These are phyloP conservation scores for Elasticomyces elasticus DNA, from an alignment of 495 filamentous ascomycete genomes.

Conservation along the genomic window DNA sequence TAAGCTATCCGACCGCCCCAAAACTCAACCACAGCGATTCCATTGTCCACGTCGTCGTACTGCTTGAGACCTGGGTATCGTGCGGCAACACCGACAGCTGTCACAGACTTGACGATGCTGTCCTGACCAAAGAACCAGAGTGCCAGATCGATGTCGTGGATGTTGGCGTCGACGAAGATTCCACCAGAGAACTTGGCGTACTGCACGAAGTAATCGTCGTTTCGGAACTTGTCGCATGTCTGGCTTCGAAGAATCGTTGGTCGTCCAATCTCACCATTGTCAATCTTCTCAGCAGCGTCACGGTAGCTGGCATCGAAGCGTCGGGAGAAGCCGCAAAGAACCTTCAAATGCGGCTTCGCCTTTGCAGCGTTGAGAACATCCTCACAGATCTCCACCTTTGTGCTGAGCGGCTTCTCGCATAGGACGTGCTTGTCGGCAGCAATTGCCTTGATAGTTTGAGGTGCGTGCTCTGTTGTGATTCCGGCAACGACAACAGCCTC, in stretches of 20 bases:
- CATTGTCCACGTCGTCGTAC: conserved; percentile 53
- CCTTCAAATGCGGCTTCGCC: conserved; percentile 31
- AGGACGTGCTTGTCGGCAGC: conserved; percentile 32
- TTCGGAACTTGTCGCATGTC: conserved; percentile 36
- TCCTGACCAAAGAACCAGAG: conserved; percentile 37
- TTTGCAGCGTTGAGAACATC: conserved; percentile 31
- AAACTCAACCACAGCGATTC: conserved; percentile 55
- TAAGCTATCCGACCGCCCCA: conserved; percentile 51
- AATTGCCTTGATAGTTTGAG: conserved; percentile 34
- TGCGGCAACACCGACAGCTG: conserved; percentile 47
- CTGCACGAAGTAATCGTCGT: conserved; percentile 38
- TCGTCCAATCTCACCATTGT: conserved; percentile 30
- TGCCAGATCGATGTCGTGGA: conserved; percentile 42
- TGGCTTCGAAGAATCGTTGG: conserved; percentile 39
- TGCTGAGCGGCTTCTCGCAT: conserved; percentile 39
- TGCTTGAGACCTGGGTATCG: conserved; percentile 50
- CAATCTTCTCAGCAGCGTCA: conserved; percentile 24
- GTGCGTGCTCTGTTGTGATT: conserved; percentile 34
- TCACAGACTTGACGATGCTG: conserved; percentile 36
- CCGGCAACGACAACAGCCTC: conserved; percentile 34
- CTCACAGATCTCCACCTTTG: conserved; percentile 26
- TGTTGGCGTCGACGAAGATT: conserved; percentile 41
- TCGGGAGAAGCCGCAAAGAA: conserved; percentile 36
- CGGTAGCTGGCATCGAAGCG: conserved; percentile 36
- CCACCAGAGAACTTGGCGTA: conserved; percentile 37